These are phyloP conservation scores for Sphagnum contortum DNA, from an alignment of 225 moss, liverwort and hornwort genomes.

Conservation along the genomic window DNA sequence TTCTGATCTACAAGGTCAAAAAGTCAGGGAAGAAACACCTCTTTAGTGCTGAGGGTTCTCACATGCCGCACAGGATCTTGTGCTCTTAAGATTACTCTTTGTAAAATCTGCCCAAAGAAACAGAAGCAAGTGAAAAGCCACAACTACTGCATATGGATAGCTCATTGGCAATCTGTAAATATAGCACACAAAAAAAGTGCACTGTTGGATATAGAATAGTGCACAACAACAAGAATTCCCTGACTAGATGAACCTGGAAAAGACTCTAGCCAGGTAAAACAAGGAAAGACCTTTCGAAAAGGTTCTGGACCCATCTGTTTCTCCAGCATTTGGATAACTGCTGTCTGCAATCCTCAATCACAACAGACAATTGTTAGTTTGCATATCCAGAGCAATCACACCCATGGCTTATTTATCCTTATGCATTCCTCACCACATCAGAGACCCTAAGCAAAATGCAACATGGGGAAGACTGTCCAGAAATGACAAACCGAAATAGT, in stretches of 20 bases:
- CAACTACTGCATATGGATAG: not conserved
- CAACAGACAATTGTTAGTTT: not conserved
- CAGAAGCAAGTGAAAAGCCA: not conserved
- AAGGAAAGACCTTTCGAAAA: conserved; percentile 65
- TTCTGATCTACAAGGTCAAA: no score
- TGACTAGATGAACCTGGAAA: not conserved
- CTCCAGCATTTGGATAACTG: conserved; percentile 98
- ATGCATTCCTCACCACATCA: no score
- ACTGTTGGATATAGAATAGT: not conserved
- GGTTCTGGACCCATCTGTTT: conserved; percentile 99
- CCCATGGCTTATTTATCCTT: no score
- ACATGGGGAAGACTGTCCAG: no score
- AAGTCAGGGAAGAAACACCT: conserved; percentile 27
- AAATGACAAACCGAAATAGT: no score
- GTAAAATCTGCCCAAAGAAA: conserved; percentile 62
- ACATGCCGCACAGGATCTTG: conserved; percentile 70
- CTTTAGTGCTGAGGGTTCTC: conserved; percentile 86
- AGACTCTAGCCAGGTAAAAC: not conserved
- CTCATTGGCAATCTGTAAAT: not conserved
- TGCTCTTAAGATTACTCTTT: conserved; percentile 83
- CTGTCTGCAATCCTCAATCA: conserved; percentile 42
- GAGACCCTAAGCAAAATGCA: no score
- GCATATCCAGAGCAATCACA: no score
- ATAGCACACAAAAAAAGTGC: no score
- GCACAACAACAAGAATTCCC: not conserved